Base-by-base conservation (phyloP, 2,329 filamentous ascomycete genomes). In the Apiospora koreana region DNA sequence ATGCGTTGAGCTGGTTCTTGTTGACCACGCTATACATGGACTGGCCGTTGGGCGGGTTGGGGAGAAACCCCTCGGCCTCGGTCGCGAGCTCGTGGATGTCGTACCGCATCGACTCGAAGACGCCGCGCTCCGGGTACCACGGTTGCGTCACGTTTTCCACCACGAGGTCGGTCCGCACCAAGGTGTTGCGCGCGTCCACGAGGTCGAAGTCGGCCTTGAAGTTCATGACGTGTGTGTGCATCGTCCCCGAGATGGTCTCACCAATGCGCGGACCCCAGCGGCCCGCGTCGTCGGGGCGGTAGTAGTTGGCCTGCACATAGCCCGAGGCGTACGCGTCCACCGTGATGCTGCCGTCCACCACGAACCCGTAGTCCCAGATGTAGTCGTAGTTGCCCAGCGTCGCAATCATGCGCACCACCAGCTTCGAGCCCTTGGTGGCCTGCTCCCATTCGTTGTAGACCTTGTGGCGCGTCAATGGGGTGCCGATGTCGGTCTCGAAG, bases 301-400 rank as follows among this genome's bases (percentile, higher is more conserved):
- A 67, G 67, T 70, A 72, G 10, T 75, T 76, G 42, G 75, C 73
- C 71, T 79, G 76, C 5, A 81, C 75, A 45, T 81, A 81, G 28
- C 80, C 80, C 0, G 79, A 80, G 0, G 80, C 80, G 16, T 74
- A 76, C 23, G 78, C 78, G 10, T 79, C 65, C 69, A 83, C 79
- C 65, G 80, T 78, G 12, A 83, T 71, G 10, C 79, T 78, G 1
- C 76, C 78, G 70, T 80, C 77, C 10, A 80, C 72, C 48, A 75
- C 74, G 70, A 79, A 79, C 23, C 70, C 28, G 67, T 79, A 79
- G 67, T 75, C 75, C 41, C 77, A 78, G n/a, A 79, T 73, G 70
- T 80, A 79, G 70, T 83, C 81, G 69, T 83, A 83, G 71, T 83
- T 83, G 7, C 81, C 81, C 25, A 83, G 75, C 0, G 80, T 83